phyloP scores from a whole-genome alignment of 306 rosid genomes.

The Elaeagnus macrophylla region DNA sequence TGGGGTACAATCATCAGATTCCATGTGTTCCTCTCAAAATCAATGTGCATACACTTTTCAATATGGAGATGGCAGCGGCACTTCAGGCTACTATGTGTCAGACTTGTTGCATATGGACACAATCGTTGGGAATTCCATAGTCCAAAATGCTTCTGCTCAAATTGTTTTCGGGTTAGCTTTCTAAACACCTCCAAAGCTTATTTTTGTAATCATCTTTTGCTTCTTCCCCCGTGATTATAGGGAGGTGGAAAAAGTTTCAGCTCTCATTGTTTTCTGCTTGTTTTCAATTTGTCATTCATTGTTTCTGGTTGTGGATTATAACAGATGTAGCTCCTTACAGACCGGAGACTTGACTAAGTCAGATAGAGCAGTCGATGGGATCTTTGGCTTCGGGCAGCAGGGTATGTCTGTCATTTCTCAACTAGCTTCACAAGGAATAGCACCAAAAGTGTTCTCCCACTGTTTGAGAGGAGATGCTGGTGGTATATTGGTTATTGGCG shows the following conservation, averaged over 20 bases:
- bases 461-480: conserved; percentile 92
- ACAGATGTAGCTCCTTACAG: conserved; percentile 83
- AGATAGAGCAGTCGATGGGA: conserved; percentile 90
- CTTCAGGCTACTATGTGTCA: conserved; percentile 75
- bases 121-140: conserved; percentile 46
- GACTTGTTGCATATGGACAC: conserved; percentile 63
- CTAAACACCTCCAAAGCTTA: conserved; percentile 6
- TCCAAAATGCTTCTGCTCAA: conserved; percentile 65
- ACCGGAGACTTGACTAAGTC: conserved; percentile 84
- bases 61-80: conserved; percentile 97
- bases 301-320: conserved; percentile 25
- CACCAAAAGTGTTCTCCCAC: conserved; percentile 85
- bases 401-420: conserved; percentile 79
- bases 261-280: neutral
- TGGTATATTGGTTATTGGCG: conserved; percentile 89
- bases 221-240: neutral
- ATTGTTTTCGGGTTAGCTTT: conserved; percentile 76
- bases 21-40: conserved; percentile 57
- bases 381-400: conserved; percentile 94
- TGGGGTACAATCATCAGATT: conserved; percentile 66
- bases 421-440: conserved; percentile 73
- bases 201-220: conserved; percentile 1
- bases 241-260: too few species aligned
- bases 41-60: conserved; percentile 77
- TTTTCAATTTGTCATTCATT: conserved; percentile 24